These are phyloP conservation scores for Aeschynomene evenia DNA, from an alignment of 306 rosid species.

Conservation along the genomic window DNA sequence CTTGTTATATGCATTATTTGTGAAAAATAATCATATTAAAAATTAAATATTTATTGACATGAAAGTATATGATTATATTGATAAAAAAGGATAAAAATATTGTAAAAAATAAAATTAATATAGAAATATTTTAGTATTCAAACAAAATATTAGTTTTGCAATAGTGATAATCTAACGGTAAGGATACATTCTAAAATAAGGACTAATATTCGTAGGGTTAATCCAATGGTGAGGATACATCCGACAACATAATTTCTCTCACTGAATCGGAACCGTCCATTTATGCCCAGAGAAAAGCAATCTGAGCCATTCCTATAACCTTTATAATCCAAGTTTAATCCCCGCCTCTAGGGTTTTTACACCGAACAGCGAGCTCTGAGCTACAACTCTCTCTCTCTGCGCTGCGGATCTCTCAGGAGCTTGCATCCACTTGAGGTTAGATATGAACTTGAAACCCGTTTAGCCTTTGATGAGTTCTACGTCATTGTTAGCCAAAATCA, in stretches of 20 bases:
- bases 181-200: neutral
- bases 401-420: constrained; percentile 17
- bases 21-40: too few relatives aligned
- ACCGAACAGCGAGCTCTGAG: neutral
- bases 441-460: neutral
- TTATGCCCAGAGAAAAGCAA: neutral
- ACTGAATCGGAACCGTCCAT: constrained; percentile 1
- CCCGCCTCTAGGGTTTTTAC: constrained; percentile 22
- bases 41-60: too few relatives aligned
- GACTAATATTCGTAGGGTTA: neutral
- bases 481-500: neutral
- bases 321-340: neutral
- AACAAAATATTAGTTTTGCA: too few relatives aligned
- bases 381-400: neutral
- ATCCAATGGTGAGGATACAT: constrained; percentile 5
- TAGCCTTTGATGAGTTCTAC: neutral
- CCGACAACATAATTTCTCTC: neutral
- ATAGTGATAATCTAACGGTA: neutral
- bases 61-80: too few relatives aligned
- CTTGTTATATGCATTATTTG: too few relatives aligned
- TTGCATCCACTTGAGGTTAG: constrained; percentile 29
- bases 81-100: too few relatives aligned
- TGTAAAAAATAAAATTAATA: too few relatives aligned
- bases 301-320: constrained; percentile 10
- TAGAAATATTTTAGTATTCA: too few relatives aligned